Base-by-base conservation (phyloP, 495 filamentous ascomycete species). In the Filosporella fistucella region DNA sequence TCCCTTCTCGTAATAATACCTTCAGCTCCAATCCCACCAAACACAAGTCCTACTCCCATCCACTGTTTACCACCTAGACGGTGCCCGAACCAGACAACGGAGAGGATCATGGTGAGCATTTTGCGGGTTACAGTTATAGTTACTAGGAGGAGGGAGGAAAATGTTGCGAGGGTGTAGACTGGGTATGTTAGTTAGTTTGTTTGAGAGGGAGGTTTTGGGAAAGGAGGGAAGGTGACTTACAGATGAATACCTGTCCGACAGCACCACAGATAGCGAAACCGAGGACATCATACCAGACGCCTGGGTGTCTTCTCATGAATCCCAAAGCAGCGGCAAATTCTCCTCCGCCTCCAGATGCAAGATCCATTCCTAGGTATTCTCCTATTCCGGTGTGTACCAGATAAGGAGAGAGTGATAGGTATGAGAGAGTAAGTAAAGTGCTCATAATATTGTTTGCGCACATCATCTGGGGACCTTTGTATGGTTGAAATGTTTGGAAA, bases 31-130 rank as follows among this genome's bases (percentile, higher is more conserved):
- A 98, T 86, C 28, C 93, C 93, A 24, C 91, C 88, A 69, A 98
- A 98, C 3, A 98, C 93, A 48, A 98, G 74, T 0, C 75, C 82
- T 32, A 98, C 89, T 42, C 93, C 93, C 22, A 95, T 70, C 86
- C 89, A 89, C 68, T 98, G 93, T 72, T 91, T 94, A 28, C 71
- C 65, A 17, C 77, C 84, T 42, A 98, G 71, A 42, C 76, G 77
- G 63, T 98, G 94, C 23, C 94, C 93, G 66, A 96, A 98, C 72
- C 86, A 89, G 42, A 97, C 71, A 21, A 98, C 93, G 50, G 86
- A 91, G 34, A 98, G 75, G 51, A 97, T 86, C 93, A 98, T 98
- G 49, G 90, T 96, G 61, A 96, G 75, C 94, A 98, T 98, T 71
- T 98, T 98, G 54, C 93, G 75, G 35, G 93, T 98, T 10, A 98